Evolutionary conservation across 176 grass and related monocot species (phyloP), one percentile per base, ranked within the genome.

Genomic region (Cenchrus fungigraminus): DNA sequence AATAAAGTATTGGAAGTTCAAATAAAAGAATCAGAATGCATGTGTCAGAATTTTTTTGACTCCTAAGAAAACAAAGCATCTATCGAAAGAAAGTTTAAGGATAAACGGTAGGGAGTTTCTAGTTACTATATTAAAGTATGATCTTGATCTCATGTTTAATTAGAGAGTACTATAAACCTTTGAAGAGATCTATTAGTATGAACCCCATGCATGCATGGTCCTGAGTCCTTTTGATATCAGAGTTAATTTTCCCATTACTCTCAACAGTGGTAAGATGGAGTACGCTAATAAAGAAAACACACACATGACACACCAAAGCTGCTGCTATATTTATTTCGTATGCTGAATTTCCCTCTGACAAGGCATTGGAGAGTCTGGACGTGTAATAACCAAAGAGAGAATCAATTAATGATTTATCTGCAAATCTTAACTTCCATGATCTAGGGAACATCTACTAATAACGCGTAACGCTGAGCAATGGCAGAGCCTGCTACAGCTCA

Each of bases 381-480:
- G 40, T 22, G 2, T 73, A 71, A 17, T 59, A 59, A 82, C 71
- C 57, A 73, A 82, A 19, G 34, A 65, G 52, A 65, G 25, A 17
- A 47, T 15, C 47, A 58, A 0, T 4, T 6, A 90, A 25, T 25
- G 25, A 25, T 25, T 65, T 49, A 78, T 52, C 10, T 34, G 40
- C 65, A 77, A 86, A 78, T 78, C 47, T 65, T 25, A 25, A 25
- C 25, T 25, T 78, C 56, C 55, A 54, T 55, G 49, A 73, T 79
- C 29, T 64, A 50, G 15, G 64, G 70, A 54, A 63, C 69, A 80
- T 61, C 29, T 68, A 46, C 65, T 71, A 90, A 77, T 78, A 82
- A 90, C 65, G 57, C 40, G 47, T 52, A 49, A 83, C 43, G 12
- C 71, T 68, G 78, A 76, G 42, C 66, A 77, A 76, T 87, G 71